A percentile compares a stretch with the other conserved stretches of the same genome.
Evolutionary conservation across 2,329 filamentous ascomycete genomes (phyloP).

Genomic region (Malbranchea zuffiana): DNA sequence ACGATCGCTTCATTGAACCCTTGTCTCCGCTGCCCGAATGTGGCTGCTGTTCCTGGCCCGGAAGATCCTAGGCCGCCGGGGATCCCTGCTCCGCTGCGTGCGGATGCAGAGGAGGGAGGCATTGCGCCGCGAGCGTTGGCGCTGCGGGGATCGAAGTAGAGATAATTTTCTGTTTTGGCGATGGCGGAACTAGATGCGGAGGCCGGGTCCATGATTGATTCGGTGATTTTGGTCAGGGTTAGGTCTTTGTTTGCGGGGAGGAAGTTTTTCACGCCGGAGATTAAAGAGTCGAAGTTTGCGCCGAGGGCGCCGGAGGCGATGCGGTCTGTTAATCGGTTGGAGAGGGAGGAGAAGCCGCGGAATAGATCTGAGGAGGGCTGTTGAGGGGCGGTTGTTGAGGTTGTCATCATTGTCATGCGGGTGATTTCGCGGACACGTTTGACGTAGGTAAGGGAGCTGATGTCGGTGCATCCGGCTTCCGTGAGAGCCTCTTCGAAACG

Average conservation of each 20-base stretch:
- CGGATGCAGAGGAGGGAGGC: slow-evolving; percentile 58
- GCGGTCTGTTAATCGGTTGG: slow-evolving; percentile 81
- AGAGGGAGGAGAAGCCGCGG: slow-evolving; percentile 83
- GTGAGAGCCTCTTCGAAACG: slow-evolving; percentile 77
- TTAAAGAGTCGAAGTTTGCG: slow-evolving; percentile 83
- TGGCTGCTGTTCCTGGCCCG: slow-evolving; percentile 62
- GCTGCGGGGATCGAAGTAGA: slow-evolving; percentile 93
- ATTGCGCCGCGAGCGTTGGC: slow-evolving; percentile 87
- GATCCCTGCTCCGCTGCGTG: slow-evolving; percentile 38
- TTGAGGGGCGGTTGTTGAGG: slow-evolving; percentile 57
- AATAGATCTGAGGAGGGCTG: slow-evolving; percentile 59
- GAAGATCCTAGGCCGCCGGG: slow-evolving; percentile 34
- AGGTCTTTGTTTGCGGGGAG: slow-evolving; percentile 91
- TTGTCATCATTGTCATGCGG: slow-evolving; percentile 95
- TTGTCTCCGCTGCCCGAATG: slow-evolving; percentile 81
- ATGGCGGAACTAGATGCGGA: slow-evolving; percentile 84
- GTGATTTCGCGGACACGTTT: slow-evolving; percentile 87
- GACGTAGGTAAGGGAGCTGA: slow-evolving; percentile 70
- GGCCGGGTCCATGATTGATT: slow-evolving; percentile 93
- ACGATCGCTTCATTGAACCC: slow-evolving; percentile 84
- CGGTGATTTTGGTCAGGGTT: slow-evolving; percentile 93
- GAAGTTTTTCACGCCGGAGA: slow-evolving; percentile 96
- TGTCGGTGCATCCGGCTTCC: slow-evolving; percentile 59
- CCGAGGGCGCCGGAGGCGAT: slow-evolving; percentile 83
- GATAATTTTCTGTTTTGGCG: slow-evolving; percentile 88